Conservation (phyloP, 371 early-diverging fungal species). For the Mucor sp. region DNA sequence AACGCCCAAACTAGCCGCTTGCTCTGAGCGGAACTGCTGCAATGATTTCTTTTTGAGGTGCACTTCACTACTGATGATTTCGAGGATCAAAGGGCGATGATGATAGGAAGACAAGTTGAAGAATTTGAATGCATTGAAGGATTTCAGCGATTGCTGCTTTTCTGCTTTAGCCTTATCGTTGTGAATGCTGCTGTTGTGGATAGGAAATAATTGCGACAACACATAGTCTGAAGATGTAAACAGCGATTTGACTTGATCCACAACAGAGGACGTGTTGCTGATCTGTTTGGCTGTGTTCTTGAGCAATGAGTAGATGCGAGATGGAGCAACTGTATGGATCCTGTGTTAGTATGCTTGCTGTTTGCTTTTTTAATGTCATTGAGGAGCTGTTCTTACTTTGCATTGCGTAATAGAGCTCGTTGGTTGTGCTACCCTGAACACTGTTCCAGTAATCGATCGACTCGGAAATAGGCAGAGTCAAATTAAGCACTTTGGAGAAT, state of each 20-base stretch:
- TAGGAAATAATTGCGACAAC: slow-evolving; percentile 39
- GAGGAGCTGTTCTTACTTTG: slow-evolving; percentile 55
- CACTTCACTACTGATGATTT: slow-evolving; percentile 65
- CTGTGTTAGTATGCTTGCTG: neutral
- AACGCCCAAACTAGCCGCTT: slow-evolving; percentile 68
- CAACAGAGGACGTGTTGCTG: neutral
- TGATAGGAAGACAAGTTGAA: slow-evolving; percentile 14
- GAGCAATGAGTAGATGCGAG: slow-evolving; percentile 39
- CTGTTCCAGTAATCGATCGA: slow-evolving; percentile 75
- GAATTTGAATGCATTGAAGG: slow-evolving; percentile 7
- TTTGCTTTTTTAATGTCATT: neutral
- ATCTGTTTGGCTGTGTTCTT: slow-evolving; percentile 21
- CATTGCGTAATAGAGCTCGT: slow-evolving; percentile 58
- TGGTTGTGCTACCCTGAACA: slow-evolving; percentile 49
- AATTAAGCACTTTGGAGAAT: slow-evolving; percentile 58
- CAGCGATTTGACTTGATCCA: slow-evolving; percentile 21
- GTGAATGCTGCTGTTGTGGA: slow-evolving; percentile 3
- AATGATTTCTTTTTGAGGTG: slow-evolving; percentile 55
- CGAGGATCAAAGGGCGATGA: slow-evolving; percentile 49
- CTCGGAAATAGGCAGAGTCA: slow-evolving; percentile 65
- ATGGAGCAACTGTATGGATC: slow-evolving; percentile 48
- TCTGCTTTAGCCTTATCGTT: neutral
- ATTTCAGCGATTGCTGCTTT: neutral
- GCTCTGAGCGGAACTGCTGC: slow-evolving; percentile 53
- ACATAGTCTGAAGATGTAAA: slow-evolving; percentile 31